Evolutionary conservation across 2,329 filamentous ascomycete species (phyloP), one percentile per base, ranked within the genome.

Genomic region (Calcarisporium arbuscula): DNA sequence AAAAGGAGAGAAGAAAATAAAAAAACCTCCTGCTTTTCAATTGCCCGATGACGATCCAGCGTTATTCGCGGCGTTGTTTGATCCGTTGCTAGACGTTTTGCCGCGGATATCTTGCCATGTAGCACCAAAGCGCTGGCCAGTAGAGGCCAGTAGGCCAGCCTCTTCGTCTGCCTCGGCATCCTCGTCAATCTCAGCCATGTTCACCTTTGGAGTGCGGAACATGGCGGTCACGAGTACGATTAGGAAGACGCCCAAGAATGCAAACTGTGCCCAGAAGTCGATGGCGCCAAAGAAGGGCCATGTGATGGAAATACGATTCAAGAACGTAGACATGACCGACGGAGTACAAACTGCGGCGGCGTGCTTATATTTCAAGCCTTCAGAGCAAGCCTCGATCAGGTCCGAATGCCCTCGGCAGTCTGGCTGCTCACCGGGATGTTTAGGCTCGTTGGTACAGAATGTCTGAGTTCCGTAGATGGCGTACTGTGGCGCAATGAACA

Each of bases 201-300:
- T 78, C 22, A 95, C 60, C 52, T 74, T 80, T 0, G 90, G 89
- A 2, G 87, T 80, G 27, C 83, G 79, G 70, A 96, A 82, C 1
- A 95, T 63, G 4, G 84, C 78, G 1, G 85, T 83, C 16, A 87
- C 39, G 48, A 95, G 85, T 10, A 94, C 80, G 35, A 95, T 62
- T 8, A 95, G 58, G 59, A 94, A 95, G 15, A 95, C 70, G 21
- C 62, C 82, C 28, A 98, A 62, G 64, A 98, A 96, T 10, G 74
- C 84, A 54, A 95, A 96, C 52, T 98, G 92, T 0, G 88, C 85
- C 88, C 89, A 98, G 60, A 96, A 98, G 47, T 86, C 76, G n/a
- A 96, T 66, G 9, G 82, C 79, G 9, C 92, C 92, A 52, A 98
- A 94, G 55, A 95, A 87, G 6, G 92, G 89, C 72, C 92, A 98